Percentiles rank a stretch among this genome's conserved stretches.
Conservation (phyloP, 2,329 filamentous ascomycete species). For the Fusarium sp. region DNA sequence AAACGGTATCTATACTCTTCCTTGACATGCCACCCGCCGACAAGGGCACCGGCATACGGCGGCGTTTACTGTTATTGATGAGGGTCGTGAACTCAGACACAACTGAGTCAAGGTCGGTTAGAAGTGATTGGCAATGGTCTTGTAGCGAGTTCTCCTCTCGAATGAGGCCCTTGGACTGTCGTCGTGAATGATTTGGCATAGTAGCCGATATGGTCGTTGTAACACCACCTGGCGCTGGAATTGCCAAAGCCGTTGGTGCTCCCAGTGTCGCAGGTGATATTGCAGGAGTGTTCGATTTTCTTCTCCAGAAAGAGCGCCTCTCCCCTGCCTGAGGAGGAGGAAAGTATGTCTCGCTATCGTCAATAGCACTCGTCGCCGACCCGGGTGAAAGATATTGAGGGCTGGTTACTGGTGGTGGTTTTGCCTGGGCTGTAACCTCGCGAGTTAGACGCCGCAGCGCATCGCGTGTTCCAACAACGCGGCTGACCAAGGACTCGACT, state of each 20-base stretch:
- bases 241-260: constrained; percentile 57
- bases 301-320: constrained; percentile 90
- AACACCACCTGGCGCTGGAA: constrained; percentile 60
- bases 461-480: constrained; percentile 89
- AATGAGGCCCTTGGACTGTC: constrained; percentile 56
- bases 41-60: constrained; percentile 72
- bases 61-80: constrained; percentile 83
- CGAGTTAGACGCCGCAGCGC: constrained; percentile 88
- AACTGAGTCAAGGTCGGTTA: constrained; percentile 87
- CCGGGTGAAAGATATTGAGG: constrained; percentile 60
- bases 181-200: constrained; percentile 53
- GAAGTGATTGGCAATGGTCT: constrained; percentile 86
- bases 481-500: constrained; percentile 87
- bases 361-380: constrained; percentile 59
- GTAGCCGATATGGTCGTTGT: constrained; percentile 53
- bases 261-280: constrained; percentile 60
- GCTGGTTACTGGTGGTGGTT: constrained; percentile 42
- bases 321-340: constrained; percentile 49
- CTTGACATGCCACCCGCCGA: constrained; percentile 63
- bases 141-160: constrained; percentile 78
- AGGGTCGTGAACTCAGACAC: constrained; percentile 86
- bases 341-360: constrained; percentile 73
- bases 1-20: constrained; percentile 84
- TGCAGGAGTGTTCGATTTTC: constrained; percentile 77
- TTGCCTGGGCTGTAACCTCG: constrained; percentile 76